Conservation (phyloP, 345 rosid species). For the Eutrema heterophyllum region DNA sequence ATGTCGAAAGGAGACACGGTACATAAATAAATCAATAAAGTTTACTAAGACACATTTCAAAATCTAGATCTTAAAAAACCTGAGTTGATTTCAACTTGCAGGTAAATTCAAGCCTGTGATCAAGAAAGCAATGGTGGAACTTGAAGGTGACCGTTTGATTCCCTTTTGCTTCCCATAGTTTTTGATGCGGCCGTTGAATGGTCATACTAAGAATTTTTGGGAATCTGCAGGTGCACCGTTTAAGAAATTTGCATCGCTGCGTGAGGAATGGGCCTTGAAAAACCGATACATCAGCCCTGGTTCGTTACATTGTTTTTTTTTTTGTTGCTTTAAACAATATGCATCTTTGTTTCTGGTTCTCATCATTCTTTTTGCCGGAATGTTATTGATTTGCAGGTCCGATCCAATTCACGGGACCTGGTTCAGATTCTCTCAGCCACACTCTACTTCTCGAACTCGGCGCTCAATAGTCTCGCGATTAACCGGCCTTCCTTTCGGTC, state of each 20-base stretch:
- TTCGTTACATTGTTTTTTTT: slow-evolving; percentile 26
- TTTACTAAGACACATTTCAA: background rate
- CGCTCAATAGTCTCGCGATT: slow-evolving; percentile 27
- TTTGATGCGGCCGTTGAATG: background rate
- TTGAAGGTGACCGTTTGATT: slow-evolving; percentile 59
- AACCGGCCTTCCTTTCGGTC: background rate
- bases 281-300: slow-evolving; percentile 94
- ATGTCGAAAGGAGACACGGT: slow-evolving; percentile 99
- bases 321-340: background rate
- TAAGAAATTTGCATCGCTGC: slow-evolving; percentile 68
- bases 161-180: background rate
- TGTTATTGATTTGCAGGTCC: slow-evolving; percentile 54
- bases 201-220: background rate
- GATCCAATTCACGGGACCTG: slow-evolving; percentile 85
- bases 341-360: background rate
- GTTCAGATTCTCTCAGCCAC: slow-evolving; percentile 59
- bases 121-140: slow-evolving; percentile 99
- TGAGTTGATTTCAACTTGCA: slow-evolving; percentile 23
- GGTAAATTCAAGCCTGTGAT: slow-evolving; percentile 99
- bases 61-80: background rate
- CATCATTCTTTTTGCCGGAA: background rate
- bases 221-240: slow-evolving; percentile 75
- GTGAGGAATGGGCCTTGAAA: slow-evolving; percentile 82
- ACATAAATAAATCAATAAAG: background rate
- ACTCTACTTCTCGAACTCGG: slow-evolving; percentile 82